Conservation (phyloP, 768 basidiomycete genomes). For the Lactifluus subvellereus region DNA sequence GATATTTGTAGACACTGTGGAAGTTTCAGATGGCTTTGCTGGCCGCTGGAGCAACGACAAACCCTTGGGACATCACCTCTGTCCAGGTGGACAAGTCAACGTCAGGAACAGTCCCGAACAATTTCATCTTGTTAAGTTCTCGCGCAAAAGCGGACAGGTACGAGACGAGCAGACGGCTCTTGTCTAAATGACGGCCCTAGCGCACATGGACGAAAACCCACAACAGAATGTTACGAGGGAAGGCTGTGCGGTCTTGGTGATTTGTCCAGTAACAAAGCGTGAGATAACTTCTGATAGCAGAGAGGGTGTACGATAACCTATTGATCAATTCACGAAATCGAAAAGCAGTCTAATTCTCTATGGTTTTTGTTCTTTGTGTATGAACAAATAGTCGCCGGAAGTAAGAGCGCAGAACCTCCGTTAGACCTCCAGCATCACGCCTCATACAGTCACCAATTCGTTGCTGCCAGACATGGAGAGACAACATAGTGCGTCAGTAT, state of each 20-base stretch:
- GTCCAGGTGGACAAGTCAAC: neutral
- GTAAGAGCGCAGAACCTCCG: too few species aligned
- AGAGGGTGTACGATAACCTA: neutral
- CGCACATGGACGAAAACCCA: neutral
- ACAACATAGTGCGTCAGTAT: too few species aligned
- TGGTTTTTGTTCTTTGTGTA: too few species aligned
- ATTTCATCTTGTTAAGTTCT: neutral
- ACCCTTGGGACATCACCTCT: too few species aligned
- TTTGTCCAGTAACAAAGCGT: neutral
- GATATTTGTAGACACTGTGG: neutral
- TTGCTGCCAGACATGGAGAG: too few species aligned
- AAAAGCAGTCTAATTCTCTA: too few species aligned
- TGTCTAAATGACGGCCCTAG: neutral
- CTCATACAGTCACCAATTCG: too few species aligned
- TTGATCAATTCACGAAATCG: too few species aligned
- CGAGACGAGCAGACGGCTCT: neutral
- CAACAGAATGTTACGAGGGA: neutral
- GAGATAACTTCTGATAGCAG: neutral
- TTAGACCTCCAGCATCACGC: too few species aligned
- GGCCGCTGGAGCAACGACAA: neutral
- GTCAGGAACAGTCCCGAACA: neutral
- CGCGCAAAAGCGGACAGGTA: neutral
- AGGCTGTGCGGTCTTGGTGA: neutral
- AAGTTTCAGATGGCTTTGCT: slow-evolving; percentile 2
- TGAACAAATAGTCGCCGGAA: too few species aligned